phyloP scores from a whole-genome alignment of 2,329 filamentous ascomycete genomes.

The Macrophomina tecta region DNA sequence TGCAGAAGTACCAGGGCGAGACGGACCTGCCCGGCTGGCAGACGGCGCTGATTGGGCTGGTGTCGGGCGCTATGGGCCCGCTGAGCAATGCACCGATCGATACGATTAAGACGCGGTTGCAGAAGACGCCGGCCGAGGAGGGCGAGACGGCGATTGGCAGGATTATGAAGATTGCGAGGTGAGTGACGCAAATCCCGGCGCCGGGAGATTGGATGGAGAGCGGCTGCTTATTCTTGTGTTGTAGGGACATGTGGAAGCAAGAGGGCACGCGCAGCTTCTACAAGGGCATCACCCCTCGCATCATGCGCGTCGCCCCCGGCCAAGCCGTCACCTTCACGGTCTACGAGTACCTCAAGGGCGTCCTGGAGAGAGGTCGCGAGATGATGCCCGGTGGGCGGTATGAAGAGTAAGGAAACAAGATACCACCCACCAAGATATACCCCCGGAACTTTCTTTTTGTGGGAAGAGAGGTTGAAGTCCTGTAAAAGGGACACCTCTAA shows the following conservation, averaged over 20 bases:
- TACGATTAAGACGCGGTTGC: slow-evolving; percentile 96
- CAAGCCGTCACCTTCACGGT: slow-evolving; percentile 78
- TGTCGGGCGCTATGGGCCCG: slow-evolving; percentile 93
- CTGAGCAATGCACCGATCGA: slow-evolving; percentile 97
- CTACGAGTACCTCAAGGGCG: slow-evolving; percentile 58
- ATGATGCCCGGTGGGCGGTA: slow-evolving; percentile 54
- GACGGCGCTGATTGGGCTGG: slow-evolving; percentile 87
- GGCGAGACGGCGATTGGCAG: slow-evolving; percentile 81
- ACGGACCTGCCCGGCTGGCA: slow-evolving; percentile 83
- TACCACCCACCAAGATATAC: not conserved
- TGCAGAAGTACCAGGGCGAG: slow-evolving; percentile 76
- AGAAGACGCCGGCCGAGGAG: slow-evolving; percentile 82
- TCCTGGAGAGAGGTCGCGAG: slow-evolving; percentile 55
- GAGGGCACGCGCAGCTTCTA: slow-evolving; percentile 96
- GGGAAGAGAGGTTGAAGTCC: not conserved
- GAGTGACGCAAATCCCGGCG: slow-evolving; percentile 36
- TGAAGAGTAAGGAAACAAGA: slow-evolving; percentile 50
- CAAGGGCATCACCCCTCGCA: slow-evolving; percentile 96
- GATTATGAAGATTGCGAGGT: slow-evolving; percentile 74
- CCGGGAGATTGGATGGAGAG: not conserved
- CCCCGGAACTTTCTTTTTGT: not conserved
- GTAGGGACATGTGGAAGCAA: slow-evolving; percentile 67
- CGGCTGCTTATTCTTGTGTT: slow-evolving; percentile 43
- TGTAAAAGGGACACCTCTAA: not conserved
- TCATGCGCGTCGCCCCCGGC: slow-evolving; percentile 96